Percentiles rank a stretch among this genome's conserved stretches.
phyloP scores from a whole-genome alignment of 73 alveolate genomes.

The Stentor coeruleus region DNA sequence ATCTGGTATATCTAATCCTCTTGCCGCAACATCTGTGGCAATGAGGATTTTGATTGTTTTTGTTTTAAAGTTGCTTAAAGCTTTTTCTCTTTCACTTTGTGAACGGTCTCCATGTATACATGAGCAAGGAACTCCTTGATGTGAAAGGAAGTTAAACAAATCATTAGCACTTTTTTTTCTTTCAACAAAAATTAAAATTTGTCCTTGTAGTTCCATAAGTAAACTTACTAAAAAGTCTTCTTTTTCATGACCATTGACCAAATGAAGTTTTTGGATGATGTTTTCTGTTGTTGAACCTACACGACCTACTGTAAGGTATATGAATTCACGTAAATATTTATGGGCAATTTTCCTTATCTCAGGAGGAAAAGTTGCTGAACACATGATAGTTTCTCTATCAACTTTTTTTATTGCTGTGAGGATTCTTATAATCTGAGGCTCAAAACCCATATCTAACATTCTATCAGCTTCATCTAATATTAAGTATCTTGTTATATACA shows the following conservation, averaged over 20 bases:
- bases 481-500: conserved; percentile 50
- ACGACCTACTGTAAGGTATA: conserved; percentile 53
- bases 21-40: conserved; percentile 91
- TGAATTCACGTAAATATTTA: conserved; percentile 52
- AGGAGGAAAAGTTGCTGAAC: conserved; percentile 73
- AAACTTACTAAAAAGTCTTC: conserved; percentile 70
- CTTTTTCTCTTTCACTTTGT: conserved; percentile 60
- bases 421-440: conserved; percentile 64
- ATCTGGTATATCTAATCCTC: conserved; percentile 87
- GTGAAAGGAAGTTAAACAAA: conserved; percentile 44
- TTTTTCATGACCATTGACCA: conserved; percentile 48
- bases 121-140: conserved; percentile 50
- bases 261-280: conserved; percentile 15
- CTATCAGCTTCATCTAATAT: conserved; percentile 83
- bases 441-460: conserved; percentile 77
- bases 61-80: conserved; percentile 53
- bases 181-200: conserved; percentile 71
- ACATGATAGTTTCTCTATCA: conserved; percentile 60
- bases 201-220: conserved; percentile 33
- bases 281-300: conserved; percentile 51
- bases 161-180: conserved; percentile 77
- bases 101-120: conserved; percentile 85
- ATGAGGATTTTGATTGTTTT: conserved; percentile 59
- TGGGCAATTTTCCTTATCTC: conserved; percentile 59
- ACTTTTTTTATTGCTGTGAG: conserved; percentile 53